phyloP scores from a whole-genome alignment of 2,329 filamentous ascomycete species.

The Colletotrichum tropicale region DNA sequence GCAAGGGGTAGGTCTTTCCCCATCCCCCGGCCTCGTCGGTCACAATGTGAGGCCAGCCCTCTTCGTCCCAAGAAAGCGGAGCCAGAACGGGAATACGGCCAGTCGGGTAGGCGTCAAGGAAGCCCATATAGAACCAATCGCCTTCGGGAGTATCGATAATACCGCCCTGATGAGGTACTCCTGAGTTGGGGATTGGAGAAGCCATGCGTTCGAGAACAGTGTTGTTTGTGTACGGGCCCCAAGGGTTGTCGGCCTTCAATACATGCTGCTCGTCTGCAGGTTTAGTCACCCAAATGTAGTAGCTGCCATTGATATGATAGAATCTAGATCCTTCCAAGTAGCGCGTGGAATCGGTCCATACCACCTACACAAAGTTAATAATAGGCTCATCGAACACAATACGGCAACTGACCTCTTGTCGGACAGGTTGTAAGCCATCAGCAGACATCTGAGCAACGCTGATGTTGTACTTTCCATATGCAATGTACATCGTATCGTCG shows the following conservation, averaged over 20 bases:
- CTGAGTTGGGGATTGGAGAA: slow-evolving; percentile 41
- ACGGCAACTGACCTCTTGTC: neutral
- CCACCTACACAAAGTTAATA: neutral
- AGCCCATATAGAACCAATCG: slow-evolving; percentile 63
- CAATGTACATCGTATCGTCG: slow-evolving; percentile 42
- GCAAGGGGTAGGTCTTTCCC: slow-evolving; percentile 41
- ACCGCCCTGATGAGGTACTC: slow-evolving; percentile 56
- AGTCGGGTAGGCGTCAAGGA: slow-evolving; percentile 57
- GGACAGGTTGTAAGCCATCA: neutral
- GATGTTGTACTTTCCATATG: slow-evolving; percentile 39
- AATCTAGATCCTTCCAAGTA: slow-evolving; percentile 53
- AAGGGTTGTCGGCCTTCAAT: slow-evolving; percentile 48
- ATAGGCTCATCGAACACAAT: accelerated
- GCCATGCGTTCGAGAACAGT: slow-evolving; percentile 39
- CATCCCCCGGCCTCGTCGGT: slow-evolving; percentile 44
- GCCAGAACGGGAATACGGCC: slow-evolving; percentile 62
- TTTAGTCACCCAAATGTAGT: slow-evolving; percentile 55
- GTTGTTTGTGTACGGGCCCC: slow-evolving; percentile 52
- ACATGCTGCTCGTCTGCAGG: slow-evolving; percentile 49
- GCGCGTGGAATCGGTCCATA: neutral
- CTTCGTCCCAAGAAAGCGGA: slow-evolving; percentile 50
- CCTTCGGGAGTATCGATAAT: slow-evolving; percentile 56
- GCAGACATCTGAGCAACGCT: slow-evolving; percentile 6
- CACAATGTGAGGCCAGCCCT: slow-evolving; percentile 50
- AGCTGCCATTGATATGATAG: slow-evolving; percentile 57